Conservation (phyloP, 352 stramenopile species). For the Phytophthora hibernalis region DNA sequence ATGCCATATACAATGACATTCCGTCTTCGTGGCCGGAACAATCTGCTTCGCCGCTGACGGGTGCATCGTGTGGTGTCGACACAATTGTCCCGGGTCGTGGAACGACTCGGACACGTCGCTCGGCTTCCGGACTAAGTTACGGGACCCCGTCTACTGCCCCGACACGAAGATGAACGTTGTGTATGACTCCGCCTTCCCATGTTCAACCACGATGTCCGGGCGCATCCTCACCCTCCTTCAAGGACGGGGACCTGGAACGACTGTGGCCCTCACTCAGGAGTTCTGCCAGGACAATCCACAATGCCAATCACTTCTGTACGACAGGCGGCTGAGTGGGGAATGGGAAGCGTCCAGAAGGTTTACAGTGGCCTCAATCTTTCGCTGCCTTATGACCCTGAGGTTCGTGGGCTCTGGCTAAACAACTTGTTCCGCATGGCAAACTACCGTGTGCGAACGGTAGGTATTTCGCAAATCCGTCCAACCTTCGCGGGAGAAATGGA, state of each 20-base stretch:
- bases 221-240: constrained; percentile 2
- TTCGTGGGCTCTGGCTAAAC: not conserved
- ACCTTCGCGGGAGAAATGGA: constrained; percentile 3
- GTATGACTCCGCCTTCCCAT: constrained; percentile 5
- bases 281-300: not conserved
- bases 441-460: constrained; percentile 12
- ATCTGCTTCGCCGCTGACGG: constrained; percentile 15
- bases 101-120: not conserved
- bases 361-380: constrained; percentile 1
- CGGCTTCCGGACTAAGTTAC: not conserved
- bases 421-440: constrained; percentile 12
- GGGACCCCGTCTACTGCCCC: not conserved
- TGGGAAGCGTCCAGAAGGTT: constrained; percentile 5
- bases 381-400: not conserved
- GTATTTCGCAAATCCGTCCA: constrained; percentile 2
- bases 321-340: not conserved
- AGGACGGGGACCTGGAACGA: constrained; percentile 1
- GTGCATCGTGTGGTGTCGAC: constrained; percentile 1
- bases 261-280: constrained; percentile 1
- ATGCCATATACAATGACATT: constrained; percentile 8
- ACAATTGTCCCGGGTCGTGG: constrained; percentile 28
- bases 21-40: constrained; percentile 12
- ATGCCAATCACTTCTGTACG: constrained; percentile 9
- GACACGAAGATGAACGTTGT: constrained; percentile 1
- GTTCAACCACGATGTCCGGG: not conserved